Base-by-base conservation (phyloP, 768 basidiomycete species). In the Hypholoma fasciculare region DNA sequence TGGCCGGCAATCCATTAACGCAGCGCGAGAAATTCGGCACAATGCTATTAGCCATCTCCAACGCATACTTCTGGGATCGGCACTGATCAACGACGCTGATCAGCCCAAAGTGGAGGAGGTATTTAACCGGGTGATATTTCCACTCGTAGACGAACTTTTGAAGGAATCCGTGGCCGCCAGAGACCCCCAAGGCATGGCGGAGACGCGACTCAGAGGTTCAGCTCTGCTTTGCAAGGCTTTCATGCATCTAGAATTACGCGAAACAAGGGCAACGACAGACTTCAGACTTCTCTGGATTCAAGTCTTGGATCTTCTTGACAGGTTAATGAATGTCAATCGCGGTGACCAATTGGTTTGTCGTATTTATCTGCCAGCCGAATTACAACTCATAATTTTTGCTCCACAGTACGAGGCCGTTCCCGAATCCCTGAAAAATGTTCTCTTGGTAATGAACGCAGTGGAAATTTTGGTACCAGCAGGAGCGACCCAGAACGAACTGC, bases 191-290 rank as follows among this genome's bases (percentile, higher is more conserved):
- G 94, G 93, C 27, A 92, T 98, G 86, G 84, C 89, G 3, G 96
- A 98, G 74, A 96, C 93, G 7, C 84, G 96, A 3, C 70, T 98
- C 36, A 83, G 92, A 27, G 95, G 91, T 4, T 90, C 89, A 27
- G 92, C 90, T n/a, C 74, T 98, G 56, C 78, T 97, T 36, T 97
- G 95, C 82, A 97, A 97, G 76, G 85, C 87, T 11, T 98, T 99
- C 75, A 90, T 98, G 83, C 94, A 96, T 65, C 90, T 94, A 58
- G 89, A 94, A 61, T 79, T 94, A 42, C 82, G 89, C 12, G 87
- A 93, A 54, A 82, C 76, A 47, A 78, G 82, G 60, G 75, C 73
- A 11, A 76, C 81, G 43, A 76, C 81, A 14, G 87, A 92, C 69
- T 84, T 92, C 49, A 78, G 85, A 37, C 78, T 90, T 27, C 69